Base-by-base conservation (phyloP, 2,329 filamentous ascomycete species). In the Ceratocystis papillata region DNA sequence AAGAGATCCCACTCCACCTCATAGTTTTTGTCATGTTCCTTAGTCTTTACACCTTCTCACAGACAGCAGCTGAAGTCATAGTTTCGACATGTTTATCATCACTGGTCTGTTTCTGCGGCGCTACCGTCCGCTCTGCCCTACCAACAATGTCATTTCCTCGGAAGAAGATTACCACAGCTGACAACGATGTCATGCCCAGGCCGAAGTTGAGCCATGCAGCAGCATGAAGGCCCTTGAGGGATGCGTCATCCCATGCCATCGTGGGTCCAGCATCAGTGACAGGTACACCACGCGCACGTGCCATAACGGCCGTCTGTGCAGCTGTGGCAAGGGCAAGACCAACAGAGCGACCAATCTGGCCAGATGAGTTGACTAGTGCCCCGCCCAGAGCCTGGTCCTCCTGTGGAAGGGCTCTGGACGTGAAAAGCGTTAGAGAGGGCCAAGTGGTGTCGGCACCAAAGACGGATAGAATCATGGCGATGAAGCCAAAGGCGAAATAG, bases 331-430 rank as follows among this genome's bases (percentile, higher is more conserved):
- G 77, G 0, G 86, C 86, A 0, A 89, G 76, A 1, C 84, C 81
- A n/a, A 89, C 79, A 0, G 86, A 81, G 5, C 86, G 77, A 0
- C 86, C 86, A 41, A 88, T 76, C 71, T 87, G 85, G 0, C 83
- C 83, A 12, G 85, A 80, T 0, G 85, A 80, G 67, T 88, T 88
- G 71, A 89, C 83, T 7, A 88, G 78, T 0, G 85, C 87, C 0
- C 86, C 87, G 0, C 86, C 86, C 0, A 89, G 73, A 1, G 85
- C 84, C 71, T 89, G 86, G 68, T 89, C 85, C 62, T 83, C 81
- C 0, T 77, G 76, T 0, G 85, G 82, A 0, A 89, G 77, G 0
- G 81, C 78, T 68, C 83, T 82, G 0, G 85, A 86, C 0, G 83
- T 86, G 71, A 87, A 88, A 0, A 89, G 78, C 0, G 83, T 85